phyloP scores from a whole-genome alignment of 2,329 filamentous ascomycete species.

The Pestalotiopsis sp. region DNA sequence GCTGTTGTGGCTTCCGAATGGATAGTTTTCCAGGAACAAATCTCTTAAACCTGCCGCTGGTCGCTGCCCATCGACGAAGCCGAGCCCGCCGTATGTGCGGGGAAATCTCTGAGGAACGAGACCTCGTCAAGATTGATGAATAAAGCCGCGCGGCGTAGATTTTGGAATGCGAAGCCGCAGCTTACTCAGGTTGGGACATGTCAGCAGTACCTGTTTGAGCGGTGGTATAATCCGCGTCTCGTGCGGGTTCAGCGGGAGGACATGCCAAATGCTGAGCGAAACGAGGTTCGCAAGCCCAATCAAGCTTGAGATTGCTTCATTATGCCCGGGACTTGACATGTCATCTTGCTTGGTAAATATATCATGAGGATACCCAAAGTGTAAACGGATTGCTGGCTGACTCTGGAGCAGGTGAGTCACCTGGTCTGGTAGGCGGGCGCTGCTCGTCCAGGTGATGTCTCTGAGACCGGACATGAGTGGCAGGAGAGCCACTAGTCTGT shows the following conservation, averaged over 20 bases:
- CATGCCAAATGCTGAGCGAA: slow-evolving; percentile 5
- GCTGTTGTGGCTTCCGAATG: background rate
- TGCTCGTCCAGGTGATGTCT: background rate
- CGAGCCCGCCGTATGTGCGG: slow-evolving; percentile 13
- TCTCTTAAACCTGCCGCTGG: slow-evolving; percentile 12
- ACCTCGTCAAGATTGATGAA: background rate
- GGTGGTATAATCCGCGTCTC: background rate
- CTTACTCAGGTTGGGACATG: slow-evolving; percentile 15
- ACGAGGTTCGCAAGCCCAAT: slow-evolving; percentile 7
- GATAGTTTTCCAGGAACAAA: slow-evolving; percentile 12
- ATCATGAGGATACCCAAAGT: background rate
- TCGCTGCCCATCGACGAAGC: slow-evolving; percentile 14
- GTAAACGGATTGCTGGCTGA: slow-evolving; percentile 10
- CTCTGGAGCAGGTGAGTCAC: background rate
- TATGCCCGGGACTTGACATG: background rate
- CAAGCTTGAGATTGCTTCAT: background rate
- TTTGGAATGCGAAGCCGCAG: slow-evolving; percentile 7
- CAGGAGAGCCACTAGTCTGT: slow-evolving; percentile 2
- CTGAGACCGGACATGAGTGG: slow-evolving; percentile 16
- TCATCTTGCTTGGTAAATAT: background rate
- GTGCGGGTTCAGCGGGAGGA: background rate
- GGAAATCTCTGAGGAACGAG: background rate
- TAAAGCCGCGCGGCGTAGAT: background rate
- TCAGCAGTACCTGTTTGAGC: slow-evolving; percentile 14
- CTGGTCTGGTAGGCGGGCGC: background rate